A percentile compares a stretch with the other conserved stretches of the same genome.
phyloP scores from a whole-genome alignment of 1,139 yeast genomes.

The Saccharomycopsis hybrid region DNA sequence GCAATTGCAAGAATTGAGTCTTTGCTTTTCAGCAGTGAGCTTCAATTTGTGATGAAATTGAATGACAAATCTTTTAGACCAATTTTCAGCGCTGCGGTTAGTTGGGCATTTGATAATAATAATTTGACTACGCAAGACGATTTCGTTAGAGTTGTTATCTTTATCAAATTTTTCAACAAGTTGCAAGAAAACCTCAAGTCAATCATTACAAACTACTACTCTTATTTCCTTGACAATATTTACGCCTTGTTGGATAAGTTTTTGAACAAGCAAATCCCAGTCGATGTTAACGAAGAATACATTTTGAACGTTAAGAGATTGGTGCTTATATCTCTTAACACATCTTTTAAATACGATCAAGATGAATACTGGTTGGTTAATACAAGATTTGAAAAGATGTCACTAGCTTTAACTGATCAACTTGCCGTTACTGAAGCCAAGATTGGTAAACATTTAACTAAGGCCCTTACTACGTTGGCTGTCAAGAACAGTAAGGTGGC shows the following conservation, averaged over 20 bases:
- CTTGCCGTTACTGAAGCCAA: constrained; percentile 58
- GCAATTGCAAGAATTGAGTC: constrained; percentile 78
- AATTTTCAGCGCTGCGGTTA: constrained; percentile 74
- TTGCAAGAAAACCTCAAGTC: constrained; percentile 79
- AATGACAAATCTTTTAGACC: constrained; percentile 95
- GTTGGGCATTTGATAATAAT: constrained; percentile 76
- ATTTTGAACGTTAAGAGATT: constrained; percentile 58
- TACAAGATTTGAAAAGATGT: constrained; percentile 71
- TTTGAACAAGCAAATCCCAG: constrained; percentile 30
- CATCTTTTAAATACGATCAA: constrained; percentile 81
- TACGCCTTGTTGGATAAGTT: constrained; percentile 47
- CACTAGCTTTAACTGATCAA: constrained; percentile 58
- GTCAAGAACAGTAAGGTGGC: constrained; percentile 66
- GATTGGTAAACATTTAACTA: constrained; percentile 72
- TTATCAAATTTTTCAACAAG: constrained; percentile 81
- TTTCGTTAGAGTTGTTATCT: constrained; percentile 48
- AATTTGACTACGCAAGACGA: constrained; percentile 41
- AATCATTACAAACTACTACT: constrained; percentile 81
- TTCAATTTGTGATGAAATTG: constrained; percentile 76
- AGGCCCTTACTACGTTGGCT: constrained; percentile 72
- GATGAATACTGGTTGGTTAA: constrained; percentile 94
- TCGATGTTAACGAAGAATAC: neutral
- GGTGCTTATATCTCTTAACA: constrained; percentile 60
- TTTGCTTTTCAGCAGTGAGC: constrained; percentile 65
- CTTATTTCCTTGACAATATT: constrained; percentile 75